Percentiles rank a stretch among this genome's conserved stretches.
Evolutionary conservation across 2,329 filamentous ascomycete genomes (phyloP).

Genomic region (Colletotrichum orbiculare): DNA sequence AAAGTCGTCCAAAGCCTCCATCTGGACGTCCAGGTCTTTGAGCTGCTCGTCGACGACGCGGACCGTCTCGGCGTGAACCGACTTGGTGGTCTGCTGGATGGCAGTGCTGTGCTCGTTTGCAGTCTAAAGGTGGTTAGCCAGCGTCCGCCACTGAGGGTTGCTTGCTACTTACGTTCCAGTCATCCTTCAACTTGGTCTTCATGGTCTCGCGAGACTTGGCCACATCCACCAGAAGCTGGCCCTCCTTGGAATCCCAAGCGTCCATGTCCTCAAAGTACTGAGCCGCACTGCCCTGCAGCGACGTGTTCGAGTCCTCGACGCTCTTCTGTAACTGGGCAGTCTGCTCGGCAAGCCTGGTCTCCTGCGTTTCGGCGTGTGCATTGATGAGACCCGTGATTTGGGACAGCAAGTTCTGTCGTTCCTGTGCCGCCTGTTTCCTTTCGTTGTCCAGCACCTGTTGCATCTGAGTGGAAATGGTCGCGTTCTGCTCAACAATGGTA

Average conservation of each 20-base stretch:
- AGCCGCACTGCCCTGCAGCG: slow-evolving; percentile 72
- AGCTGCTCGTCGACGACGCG: slow-evolving; percentile 92
- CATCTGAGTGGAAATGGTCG: slow-evolving; percentile 72
- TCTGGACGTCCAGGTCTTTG: slow-evolving; percentile 85
- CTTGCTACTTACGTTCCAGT: slow-evolving; percentile 80
- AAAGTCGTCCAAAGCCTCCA: slow-evolving; percentile 91
- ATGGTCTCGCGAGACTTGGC: slow-evolving; percentile 79
- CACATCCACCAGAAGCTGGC: slow-evolving; percentile 76
- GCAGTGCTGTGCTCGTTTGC: slow-evolving; percentile 85
- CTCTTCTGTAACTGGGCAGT: slow-evolving; percentile 72
- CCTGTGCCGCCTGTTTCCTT: slow-evolving; percentile 75
- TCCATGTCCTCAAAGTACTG: slow-evolving; percentile 79
- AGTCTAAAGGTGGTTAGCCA: slow-evolving; percentile 55
- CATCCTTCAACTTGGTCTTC: slow-evolving; percentile 84
- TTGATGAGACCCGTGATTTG: slow-evolving; percentile 85
- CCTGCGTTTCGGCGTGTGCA: slow-evolving; percentile 78
- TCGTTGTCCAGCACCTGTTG: slow-evolving; percentile 81
- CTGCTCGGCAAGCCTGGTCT: slow-evolving; percentile 74
- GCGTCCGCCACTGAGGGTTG: slow-evolving; percentile 59
- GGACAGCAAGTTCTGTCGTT: slow-evolving; percentile 77
- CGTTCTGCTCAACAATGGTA: slow-evolving; percentile 75
- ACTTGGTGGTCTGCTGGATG: slow-evolving; percentile 85
- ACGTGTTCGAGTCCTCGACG: slow-evolving; percentile 71
- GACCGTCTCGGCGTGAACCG: slow-evolving; percentile 90
- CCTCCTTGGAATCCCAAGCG: slow-evolving; percentile 77